Evolutionary conservation across 1,284 basidiomycete genomes (phyloP), one percentile per base, ranked within the genome.

Genomic region (Melanopsichium pennsylvanicum): DNA sequence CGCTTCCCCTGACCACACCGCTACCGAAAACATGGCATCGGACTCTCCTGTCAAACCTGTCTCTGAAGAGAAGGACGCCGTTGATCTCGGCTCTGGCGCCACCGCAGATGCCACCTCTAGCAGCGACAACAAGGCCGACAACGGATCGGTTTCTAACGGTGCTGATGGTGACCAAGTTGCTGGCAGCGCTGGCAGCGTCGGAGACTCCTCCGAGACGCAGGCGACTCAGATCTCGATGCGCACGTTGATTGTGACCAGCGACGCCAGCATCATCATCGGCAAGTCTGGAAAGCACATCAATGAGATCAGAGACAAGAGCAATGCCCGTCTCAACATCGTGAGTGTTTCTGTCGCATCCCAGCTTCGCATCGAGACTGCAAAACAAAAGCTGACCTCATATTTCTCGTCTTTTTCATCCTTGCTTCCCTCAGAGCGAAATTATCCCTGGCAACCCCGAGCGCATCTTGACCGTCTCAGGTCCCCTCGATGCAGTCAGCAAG

Each of bases 231-330:
- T 81, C 39, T 72, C 78, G 26, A 80, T 81, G 74, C 72, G 79
- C 13, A 74, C 79, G 15, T 85, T 99, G 78, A 98, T 99, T 79
- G 94, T 98, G 73, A 98, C 96, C 10, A 93, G 97, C 83, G 96
- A 99, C 82, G 96, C 96, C 15, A 95, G 92, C 56, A 93, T 99
- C 83, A 98, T 99, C 84, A 99, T 99, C 79, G 96, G 96, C 34
- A 94, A 94, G 83, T 91, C 86, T 43, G 96, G 96, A 66, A 88
- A 91, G 49, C 95, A 98, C 83, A 94, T 99, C 79, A 97, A 97
- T 80, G 95, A 98, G 83, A 98, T 99, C 74, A 86, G 96, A 57
- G 94, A 97, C 83, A 96, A 96, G 85, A 94, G 92, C 74, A 92
- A 92, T 32, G 94, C 95, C 12, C 87, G 92, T n/a, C 63, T 81